A percentile compares a stretch with the other conserved stretches of the same genome.
Evolutionary conservation across 2,329 filamentous ascomycete genomes (phyloP).

Genomic region (Didymella exigua): DNA sequence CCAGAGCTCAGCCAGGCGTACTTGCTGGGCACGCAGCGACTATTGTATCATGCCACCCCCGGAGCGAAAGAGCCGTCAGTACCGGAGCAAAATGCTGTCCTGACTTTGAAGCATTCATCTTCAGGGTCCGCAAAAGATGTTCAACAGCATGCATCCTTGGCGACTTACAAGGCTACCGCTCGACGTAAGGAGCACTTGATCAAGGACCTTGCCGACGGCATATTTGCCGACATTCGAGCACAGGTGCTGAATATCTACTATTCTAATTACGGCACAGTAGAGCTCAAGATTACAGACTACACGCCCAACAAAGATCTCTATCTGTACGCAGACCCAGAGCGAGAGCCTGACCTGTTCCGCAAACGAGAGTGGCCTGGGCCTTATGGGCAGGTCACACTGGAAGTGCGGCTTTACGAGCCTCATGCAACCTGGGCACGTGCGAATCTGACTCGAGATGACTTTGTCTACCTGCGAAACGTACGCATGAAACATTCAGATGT

Average conservation of each 20-base stretch:
- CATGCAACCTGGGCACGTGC: constrained; percentile 66
- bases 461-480: constrained; percentile 73
- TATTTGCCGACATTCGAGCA: constrained; percentile 72
- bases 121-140: constrained; percentile 20
- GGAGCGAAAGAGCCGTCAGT: constrained; percentile 14
- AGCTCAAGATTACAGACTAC: constrained; percentile 36
- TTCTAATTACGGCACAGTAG: constrained; percentile 44
- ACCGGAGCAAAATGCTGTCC: constrained; percentile 33
- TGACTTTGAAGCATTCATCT: constrained; percentile 32
- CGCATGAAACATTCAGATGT: constrained; percentile 64
- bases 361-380: constrained; percentile 72
- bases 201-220: constrained; percentile 61
- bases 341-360: constrained; percentile 27
- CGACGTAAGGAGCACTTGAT: constrained; percentile 59
- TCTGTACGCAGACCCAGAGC: constrained; percentile 54
- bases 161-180: constrained; percentile 6
- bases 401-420: constrained; percentile 71
- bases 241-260: constrained; percentile 68
- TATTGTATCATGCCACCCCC: constrained; percentile 13
- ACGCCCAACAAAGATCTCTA: constrained; percentile 65
- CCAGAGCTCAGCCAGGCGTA: constrained; percentile 27
- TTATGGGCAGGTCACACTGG: constrained; percentile 72
- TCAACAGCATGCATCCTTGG: constrained; percentile 20
- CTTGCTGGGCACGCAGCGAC: constrained; percentile 22
- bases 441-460: constrained; percentile 63